phyloP scores from a whole-genome alignment of 371 early-diverging fungal genomes.

The Capillidium rhysosporum region DNA sequence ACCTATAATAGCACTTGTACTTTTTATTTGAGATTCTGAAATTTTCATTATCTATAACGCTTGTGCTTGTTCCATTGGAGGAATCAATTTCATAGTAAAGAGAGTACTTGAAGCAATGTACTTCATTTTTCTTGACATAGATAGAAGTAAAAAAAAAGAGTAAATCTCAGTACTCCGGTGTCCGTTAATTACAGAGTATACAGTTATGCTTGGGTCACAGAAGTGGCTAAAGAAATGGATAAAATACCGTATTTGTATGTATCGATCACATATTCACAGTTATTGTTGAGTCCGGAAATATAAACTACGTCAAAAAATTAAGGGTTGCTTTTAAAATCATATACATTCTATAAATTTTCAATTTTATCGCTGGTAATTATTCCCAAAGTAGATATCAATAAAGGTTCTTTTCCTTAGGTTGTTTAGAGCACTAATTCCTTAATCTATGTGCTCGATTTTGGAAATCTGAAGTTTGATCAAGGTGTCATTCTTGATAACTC shows the following conservation, averaged over 20 bases:
- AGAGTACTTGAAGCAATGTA: constrained; percentile 16
- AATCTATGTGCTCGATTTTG: constrained; percentile 28
- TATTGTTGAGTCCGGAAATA: constrained; percentile 10
- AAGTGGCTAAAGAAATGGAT: constrained; percentile 58
- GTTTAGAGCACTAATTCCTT: constrained; percentile 32
- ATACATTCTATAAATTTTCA: constrained; percentile 19
- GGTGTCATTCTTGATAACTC: constrained; percentile 44
- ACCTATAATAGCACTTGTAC: constrained; percentile 1
- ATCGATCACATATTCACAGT: constrained; percentile 32
- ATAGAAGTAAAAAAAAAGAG: constrained; percentile 35
- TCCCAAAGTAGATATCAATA: constrained; percentile 38
- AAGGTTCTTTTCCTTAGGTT: constrained; percentile 26
- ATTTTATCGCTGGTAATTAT: constrained; percentile 28
- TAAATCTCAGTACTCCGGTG: constrained; percentile 20
- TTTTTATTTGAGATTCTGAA: background rate
- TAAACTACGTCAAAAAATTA: constrained; percentile 46
- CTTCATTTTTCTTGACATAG: constrained; percentile 31
- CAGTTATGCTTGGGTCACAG: constrained; percentile 32
- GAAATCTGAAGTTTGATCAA: constrained; percentile 26
- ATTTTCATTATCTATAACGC: background rate
- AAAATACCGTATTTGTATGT: constrained; percentile 34
- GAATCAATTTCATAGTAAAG: background rate
- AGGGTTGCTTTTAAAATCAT: constrained; percentile 19
- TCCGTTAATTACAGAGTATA: constrained; percentile 24
- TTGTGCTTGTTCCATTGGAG: background rate